phyloP scores from a whole-genome alignment of 2,329 filamentous ascomycete species.

The Colletotrichum lupini region DNA sequence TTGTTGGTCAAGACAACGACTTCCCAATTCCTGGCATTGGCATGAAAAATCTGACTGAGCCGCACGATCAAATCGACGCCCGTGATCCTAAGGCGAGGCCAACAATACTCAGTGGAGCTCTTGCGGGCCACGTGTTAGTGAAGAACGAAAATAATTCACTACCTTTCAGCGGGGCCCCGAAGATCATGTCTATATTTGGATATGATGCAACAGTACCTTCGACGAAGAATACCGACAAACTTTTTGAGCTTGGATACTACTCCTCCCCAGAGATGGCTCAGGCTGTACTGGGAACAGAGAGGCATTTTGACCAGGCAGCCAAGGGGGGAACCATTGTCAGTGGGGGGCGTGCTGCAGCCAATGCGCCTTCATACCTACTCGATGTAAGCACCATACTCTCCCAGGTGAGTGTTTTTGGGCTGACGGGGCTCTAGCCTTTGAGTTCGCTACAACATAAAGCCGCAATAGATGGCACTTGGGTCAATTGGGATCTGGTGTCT shows the following conservation, averaged over 20 bases:
- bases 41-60: slow-evolving; percentile 71
- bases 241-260: slow-evolving; percentile 58
- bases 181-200: slow-evolving; percentile 69
- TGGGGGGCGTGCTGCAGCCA: slow-evolving; percentile 63
- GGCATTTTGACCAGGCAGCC: slow-evolving; percentile 60
- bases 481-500: slow-evolving; percentile 69
- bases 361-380: slow-evolving; percentile 59
- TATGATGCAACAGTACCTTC: slow-evolving; percentile 68
- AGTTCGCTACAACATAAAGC: slow-evolving; percentile 67
- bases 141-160: slow-evolving; percentile 76
- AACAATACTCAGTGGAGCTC: slow-evolving; percentile 61
- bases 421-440: slow-evolving; percentile 56
- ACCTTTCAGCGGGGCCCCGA: slow-evolving; percentile 68
- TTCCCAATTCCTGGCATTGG: slow-evolving; percentile 59
- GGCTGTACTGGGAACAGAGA: slow-evolving; percentile 53
- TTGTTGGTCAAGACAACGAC: slow-evolving; percentile 61
- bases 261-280: slow-evolving; percentile 59
- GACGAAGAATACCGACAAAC: slow-evolving; percentile 59
- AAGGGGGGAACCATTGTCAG: slow-evolving; percentile 63
- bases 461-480: slow-evolving; percentile 62
- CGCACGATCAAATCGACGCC: slow-evolving; percentile 60
- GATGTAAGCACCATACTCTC: slow-evolving; percentile 48
- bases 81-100: slow-evolving; percentile 56
- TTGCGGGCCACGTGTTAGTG: slow-evolving; percentile 78
- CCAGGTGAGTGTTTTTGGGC: slow-evolving; percentile 22